These are phyloP conservation scores for Iberis pinnata DNA, from an alignment of 345 rosid genomes.

Conservation along the genomic window DNA sequence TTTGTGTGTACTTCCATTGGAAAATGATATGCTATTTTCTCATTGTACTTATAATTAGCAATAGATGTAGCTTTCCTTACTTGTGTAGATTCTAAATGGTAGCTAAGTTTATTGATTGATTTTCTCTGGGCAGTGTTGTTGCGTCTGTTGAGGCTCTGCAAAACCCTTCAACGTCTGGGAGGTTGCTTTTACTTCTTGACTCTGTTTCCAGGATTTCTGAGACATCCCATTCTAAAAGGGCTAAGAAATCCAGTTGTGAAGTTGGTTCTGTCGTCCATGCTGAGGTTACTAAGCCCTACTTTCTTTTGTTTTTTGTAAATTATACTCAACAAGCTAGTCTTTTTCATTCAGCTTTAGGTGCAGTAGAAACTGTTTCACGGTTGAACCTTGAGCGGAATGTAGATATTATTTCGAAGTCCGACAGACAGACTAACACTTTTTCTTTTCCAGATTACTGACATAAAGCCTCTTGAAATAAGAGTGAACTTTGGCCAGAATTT, in stretches of 20 bases:
- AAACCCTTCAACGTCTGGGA: slow-evolving; percentile 52
- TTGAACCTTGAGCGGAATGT: slow-evolving; percentile 9
- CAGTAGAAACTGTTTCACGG: slow-evolving; percentile 7
- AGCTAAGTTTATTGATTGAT: slow-evolving; percentile 5
- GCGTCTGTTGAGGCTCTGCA: slow-evolving; percentile 72
- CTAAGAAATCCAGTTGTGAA: slow-evolving; percentile 58
- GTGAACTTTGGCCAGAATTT: slow-evolving; percentile 75
- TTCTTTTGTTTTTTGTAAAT: slow-evolving; percentile 1
- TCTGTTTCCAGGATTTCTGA: slow-evolving; percentile 47
- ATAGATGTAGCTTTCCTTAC: slow-evolving; percentile 6
- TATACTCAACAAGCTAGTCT: background rate
- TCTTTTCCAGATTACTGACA: slow-evolving; percentile 69
- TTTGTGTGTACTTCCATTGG: background rate
- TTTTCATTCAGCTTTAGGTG: slow-evolving; percentile 3
- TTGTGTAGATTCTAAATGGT: slow-evolving; percentile 1
- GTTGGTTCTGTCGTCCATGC: slow-evolving; percentile 81
- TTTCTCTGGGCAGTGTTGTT: slow-evolving; percentile 48
- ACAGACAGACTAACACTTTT: slow-evolving; percentile 18
- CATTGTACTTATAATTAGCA: slow-evolving; percentile 2
- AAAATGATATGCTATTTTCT: slow-evolving; percentile 7
- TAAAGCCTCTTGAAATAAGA: slow-evolving; percentile 73
- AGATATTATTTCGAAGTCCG: slow-evolving; percentile 3
- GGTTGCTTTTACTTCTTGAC: slow-evolving; percentile 81
- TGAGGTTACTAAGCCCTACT: slow-evolving; percentile 49
- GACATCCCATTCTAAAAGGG: slow-evolving; percentile 67